A percentile compares a stretch with the other conserved stretches of the same genome.
Evolutionary conservation across 78 protist species (phyloP).

Genomic region (Dictyostelium discoideum): DNA sequence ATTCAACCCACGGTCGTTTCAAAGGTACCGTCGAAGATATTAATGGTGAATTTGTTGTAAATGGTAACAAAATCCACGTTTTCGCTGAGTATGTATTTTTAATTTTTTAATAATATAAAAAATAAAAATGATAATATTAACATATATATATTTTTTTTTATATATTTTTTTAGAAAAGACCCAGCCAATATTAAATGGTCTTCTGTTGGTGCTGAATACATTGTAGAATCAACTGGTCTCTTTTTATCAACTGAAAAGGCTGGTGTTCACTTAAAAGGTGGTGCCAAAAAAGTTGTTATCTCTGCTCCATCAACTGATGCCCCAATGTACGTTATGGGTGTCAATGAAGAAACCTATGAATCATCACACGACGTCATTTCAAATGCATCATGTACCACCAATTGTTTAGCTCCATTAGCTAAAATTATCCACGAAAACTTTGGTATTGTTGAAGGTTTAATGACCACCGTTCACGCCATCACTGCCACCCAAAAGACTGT

Average conservation of each 20-base stretch:
- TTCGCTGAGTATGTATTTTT: constrained; percentile 49
- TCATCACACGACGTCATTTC: constrained; percentile 85
- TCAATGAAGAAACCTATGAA: constrained; percentile 94
- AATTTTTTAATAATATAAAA: neutral
- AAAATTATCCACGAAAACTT: constrained; percentile 96
- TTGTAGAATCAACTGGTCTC: constrained; percentile 99
- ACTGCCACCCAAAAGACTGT: constrained; percentile 99
- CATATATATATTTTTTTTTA: neutral
- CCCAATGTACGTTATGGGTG: constrained; percentile 99
- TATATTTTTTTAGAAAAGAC: constrained; percentile 52
- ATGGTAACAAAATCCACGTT: constrained; percentile 91
- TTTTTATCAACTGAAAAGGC: constrained; percentile 94
- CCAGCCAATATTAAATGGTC: constrained; percentile 94
- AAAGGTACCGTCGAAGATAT: constrained; percentile 84
- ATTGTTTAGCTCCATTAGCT: constrained; percentile 99
- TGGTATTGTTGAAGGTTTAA: constrained; percentile 98
- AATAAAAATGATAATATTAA: neutral
- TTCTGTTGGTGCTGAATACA: constrained; percentile 81
- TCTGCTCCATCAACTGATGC: constrained; percentile 99
- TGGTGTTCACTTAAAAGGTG: constrained; percentile 90
- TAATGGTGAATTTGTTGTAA: constrained; percentile 88
- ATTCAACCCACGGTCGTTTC: constrained; percentile 98
- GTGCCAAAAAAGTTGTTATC: constrained; percentile 99
- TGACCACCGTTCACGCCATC: constrained; percentile 99
- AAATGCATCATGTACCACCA: constrained; percentile 99